phyloP scores from a whole-genome alignment of 1,284 basidiomycete genomes.

The Coriolopsis trogii region DNA sequence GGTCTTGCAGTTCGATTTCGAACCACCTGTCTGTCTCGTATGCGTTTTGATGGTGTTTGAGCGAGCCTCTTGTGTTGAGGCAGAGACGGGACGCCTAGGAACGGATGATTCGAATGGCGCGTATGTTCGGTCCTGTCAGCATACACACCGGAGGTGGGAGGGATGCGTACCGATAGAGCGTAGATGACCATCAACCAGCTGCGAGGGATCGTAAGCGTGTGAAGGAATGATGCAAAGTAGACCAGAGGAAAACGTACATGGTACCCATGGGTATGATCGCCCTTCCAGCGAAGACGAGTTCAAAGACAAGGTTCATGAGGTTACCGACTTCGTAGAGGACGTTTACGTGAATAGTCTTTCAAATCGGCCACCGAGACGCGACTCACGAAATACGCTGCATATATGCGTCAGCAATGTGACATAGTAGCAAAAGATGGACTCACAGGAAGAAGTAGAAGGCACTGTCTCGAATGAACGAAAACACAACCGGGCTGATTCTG shows the following conservation, averaged over 20 bases:
- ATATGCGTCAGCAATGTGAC: too few relatives aligned
- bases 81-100: conserved; percentile 10
- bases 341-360: not conserved
- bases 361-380: too few relatives aligned
- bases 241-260: conserved; percentile 1
- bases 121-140: not conserved
- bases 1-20: not conserved
- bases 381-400: too few relatives aligned
- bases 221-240: not conserved
- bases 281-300: conserved; percentile 6
- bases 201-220: not conserved
- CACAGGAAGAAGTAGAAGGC: conserved; percentile 16
- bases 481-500: conserved; percentile 8
- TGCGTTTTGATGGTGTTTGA: not conserved
- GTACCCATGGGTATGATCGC: conserved; percentile 17
- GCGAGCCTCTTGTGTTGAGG: conserved; percentile 12
- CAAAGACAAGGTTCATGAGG: conserved; percentile 10
- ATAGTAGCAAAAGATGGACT: too few relatives aligned
- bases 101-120: not conserved
- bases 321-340: conserved; percentile 4
- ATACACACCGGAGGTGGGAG: too few relatives aligned
- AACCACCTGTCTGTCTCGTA: not conserved
- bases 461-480: conserved; percentile 10
- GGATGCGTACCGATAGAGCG: conserved; percentile 3
- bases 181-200: conserved; percentile 19